A percentile compares a stretch with the other conserved stretches of the same genome.
Conservation (phyloP, 495 filamentous ascomycete species). For the Stereocaulon alpinum region DNA sequence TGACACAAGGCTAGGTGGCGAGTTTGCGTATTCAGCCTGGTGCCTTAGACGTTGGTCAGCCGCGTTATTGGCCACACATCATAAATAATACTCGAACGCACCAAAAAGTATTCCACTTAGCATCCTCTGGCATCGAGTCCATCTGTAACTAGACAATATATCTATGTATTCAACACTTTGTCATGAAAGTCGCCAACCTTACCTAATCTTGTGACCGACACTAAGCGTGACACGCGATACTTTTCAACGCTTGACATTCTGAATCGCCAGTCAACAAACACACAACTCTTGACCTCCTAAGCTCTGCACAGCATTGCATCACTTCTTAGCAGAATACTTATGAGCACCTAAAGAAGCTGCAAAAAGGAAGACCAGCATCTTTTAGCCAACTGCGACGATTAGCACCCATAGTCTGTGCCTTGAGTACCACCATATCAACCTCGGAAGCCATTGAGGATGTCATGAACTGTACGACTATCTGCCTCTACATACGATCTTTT, state of each 20-base stretch:
- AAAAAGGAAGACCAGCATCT: background rate
- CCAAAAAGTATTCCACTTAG: background rate
- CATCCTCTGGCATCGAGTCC: background rate
- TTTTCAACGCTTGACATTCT: background rate
- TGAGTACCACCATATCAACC: background rate
- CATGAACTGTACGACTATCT: background rate
- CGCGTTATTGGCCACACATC: background rate
- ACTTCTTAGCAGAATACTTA: background rate
- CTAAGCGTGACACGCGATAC: constrained; percentile 13
- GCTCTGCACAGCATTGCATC: background rate
- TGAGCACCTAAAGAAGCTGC: background rate
- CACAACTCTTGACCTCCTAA: background rate
- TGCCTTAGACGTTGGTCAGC: background rate
- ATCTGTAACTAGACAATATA: background rate
- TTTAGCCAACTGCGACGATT: background rate
- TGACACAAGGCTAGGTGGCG: constrained; percentile 1
- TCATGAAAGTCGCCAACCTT: background rate
- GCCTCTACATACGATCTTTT: background rate
- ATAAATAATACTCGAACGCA: background rate
- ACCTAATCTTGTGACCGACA: background rate
- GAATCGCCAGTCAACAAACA: constrained; percentile 4
- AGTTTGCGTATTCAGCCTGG: constrained; percentile 4
- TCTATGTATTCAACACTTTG: background rate
- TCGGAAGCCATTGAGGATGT: background rate
- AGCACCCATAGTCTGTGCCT: background rate